Conservation (phyloP, 441 rosid species). For the Syzygium syzygioides region DNA sequence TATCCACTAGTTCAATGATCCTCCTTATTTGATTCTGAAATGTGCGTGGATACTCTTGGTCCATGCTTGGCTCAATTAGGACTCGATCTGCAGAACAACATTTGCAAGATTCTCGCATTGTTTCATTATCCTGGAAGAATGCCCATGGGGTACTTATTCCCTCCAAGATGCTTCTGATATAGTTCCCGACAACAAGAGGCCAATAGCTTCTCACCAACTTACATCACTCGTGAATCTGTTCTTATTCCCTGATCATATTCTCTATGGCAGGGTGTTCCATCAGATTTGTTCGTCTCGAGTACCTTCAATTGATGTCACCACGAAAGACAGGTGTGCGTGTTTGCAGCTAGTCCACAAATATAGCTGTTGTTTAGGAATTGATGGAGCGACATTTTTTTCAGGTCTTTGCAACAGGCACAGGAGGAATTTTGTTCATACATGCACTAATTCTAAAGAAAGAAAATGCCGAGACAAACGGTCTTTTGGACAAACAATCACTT, state of each 20-base stretch:
- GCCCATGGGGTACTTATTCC: neutral
- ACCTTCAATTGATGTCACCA: neutral
- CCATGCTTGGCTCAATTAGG: neutral
- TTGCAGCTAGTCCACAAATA: neutral
- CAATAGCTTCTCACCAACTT: neutral
- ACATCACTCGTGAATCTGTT: neutral
- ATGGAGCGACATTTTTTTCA: neutral
- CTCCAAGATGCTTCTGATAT: neutral
- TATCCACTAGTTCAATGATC: neutral
- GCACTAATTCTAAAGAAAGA: neutral
- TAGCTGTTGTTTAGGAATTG: neutral
- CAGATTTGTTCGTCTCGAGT: neutral
- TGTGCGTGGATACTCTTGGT: neutral
- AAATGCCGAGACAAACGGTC: neutral
- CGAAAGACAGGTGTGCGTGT: neutral
- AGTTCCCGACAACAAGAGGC: neutral
- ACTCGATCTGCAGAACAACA: neutral
- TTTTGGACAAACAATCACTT: neutral
- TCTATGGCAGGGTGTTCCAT: neutral
- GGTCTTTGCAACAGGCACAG: neutral
- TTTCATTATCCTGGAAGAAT: neutral
- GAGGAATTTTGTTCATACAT: neutral
- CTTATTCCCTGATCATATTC: neutral
- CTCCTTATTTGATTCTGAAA: neutral
- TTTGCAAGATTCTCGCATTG: neutral